Evolutionary conservation across 2,329 filamentous ascomycete species (phyloP).

Genomic region (Teratosphaeria epicoccoides): DNA sequence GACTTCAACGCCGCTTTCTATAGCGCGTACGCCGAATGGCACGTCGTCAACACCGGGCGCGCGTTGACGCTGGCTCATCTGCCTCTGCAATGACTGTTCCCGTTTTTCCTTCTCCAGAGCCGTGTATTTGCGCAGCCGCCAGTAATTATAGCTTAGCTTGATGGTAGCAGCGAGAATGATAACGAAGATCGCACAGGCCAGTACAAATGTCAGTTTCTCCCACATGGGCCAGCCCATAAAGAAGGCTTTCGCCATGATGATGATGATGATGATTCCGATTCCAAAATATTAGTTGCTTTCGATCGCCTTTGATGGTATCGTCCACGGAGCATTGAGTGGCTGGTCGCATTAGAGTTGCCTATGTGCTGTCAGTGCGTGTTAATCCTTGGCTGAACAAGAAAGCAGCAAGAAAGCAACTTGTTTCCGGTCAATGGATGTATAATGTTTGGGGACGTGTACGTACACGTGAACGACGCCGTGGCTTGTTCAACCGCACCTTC

Average conservation of each 20-base stretch:
- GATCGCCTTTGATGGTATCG: neutral
- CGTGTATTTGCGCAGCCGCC: constrained; percentile 33
- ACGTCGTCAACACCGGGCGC: constrained; percentile 50
- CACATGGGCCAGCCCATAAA: constrained; percentile 60
- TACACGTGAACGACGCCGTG: constrained; percentile 3
- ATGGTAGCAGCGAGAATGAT: constrained; percentile 58
- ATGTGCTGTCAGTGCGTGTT: neutral
- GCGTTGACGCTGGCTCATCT: constrained; percentile 19
- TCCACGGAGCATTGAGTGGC: neutral
- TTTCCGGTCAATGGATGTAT: neutral
- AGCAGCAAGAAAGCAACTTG: neutral
- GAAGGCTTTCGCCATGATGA: constrained; percentile 23
- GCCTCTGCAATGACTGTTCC: constrained; percentile 24
- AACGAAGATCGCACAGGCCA: constrained; percentile 57
- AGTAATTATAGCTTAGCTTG: constrained; percentile 47
- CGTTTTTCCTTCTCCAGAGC: constrained; percentile 21
- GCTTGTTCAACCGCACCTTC: neutral
- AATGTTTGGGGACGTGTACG: neutral
- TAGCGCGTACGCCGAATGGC: constrained; percentile 76
- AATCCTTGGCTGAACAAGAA: neutral
- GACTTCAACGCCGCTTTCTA: constrained; percentile 72
- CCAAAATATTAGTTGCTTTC: neutral
- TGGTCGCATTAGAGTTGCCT: neutral
- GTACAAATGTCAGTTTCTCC: constrained; percentile 84
- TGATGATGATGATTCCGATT: no score